Percentiles rank a stretch among this genome's conserved stretches.
These are phyloP conservation scores for Zizania latifolia DNA, from an alignment of 176 grass and related monocot genomes.

Conservation along the genomic window DNA sequence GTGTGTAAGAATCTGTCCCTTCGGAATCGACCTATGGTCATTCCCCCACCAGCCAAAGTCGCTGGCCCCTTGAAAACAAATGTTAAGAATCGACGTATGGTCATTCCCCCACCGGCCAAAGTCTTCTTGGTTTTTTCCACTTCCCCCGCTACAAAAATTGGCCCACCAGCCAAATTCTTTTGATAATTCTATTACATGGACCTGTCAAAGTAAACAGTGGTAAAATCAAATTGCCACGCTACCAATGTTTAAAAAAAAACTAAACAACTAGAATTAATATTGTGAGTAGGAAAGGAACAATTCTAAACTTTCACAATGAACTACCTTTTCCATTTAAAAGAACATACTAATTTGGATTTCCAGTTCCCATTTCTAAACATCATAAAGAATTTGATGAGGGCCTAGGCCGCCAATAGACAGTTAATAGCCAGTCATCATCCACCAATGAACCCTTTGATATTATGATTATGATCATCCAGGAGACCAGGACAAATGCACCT, in stretches of 20 bases:
- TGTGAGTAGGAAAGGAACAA: neutral
- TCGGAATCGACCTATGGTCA: too few species aligned
- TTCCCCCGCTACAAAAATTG: neutral
- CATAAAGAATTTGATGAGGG: neutral
- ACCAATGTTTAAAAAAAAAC: neutral
- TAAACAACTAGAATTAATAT: neutral
- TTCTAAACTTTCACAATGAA: slow-evolving; percentile 16
- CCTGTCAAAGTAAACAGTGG: slow-evolving; percentile 4
- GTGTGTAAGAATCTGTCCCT: slow-evolving; percentile 8
- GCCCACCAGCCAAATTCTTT: neutral
- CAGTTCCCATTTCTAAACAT: neutral
- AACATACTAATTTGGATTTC: neutral
- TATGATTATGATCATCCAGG: neutral
- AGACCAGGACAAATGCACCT: neutral
- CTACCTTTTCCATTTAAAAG: neutral
- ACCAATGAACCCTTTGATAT: neutral
- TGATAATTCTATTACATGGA: slow-evolving; percentile 1
- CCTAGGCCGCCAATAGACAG: neutral
- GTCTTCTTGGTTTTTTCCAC: neutral
- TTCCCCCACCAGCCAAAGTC: too few species aligned
- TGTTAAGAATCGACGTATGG: too few species aligned
- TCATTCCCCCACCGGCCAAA: too few species aligned
- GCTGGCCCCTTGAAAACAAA: too few species aligned
- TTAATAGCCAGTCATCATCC: neutral
- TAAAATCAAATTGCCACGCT: neutral